These are phyloP conservation scores for Emergomyces africanus DNA, from an alignment of 2,329 filamentous ascomycete genomes.

Conservation along the genomic window DNA sequence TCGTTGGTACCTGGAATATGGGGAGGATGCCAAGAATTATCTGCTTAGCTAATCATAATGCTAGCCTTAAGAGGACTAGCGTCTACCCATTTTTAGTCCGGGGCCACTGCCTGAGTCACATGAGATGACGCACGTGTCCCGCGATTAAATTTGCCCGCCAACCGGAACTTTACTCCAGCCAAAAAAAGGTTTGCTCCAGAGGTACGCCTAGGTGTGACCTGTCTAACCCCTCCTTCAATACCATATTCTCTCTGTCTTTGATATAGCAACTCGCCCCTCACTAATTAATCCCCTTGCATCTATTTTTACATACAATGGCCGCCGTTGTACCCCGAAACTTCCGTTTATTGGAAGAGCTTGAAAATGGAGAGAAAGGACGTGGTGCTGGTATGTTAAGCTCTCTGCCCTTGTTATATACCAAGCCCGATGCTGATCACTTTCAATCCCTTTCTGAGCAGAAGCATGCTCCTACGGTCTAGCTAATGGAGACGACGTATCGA, in stretches of 20 bases:
- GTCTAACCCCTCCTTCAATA: neutral
- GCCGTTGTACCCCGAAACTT: conserved; percentile 92
- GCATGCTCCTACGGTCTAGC: conserved; percentile 94
- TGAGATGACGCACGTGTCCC: conserved; percentile 1
- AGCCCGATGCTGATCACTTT: conserved; percentile 12
- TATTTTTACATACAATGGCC: conserved; percentile 33
- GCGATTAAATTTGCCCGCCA: too few species aligned
- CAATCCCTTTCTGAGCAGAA: conserved; percentile 42
- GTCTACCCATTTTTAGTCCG: too few species aligned
- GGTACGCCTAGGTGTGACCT: too few species aligned
- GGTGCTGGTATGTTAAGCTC: conserved; percentile 51
- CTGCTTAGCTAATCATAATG: neutral
- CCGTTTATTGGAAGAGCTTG: conserved; percentile 87
- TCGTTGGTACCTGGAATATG: neutral
- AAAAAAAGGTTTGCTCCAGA: too few species aligned
- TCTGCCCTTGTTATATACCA: neutral
- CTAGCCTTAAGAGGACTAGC: neutral
- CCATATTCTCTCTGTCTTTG: neutral
- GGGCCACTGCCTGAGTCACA: neutral
- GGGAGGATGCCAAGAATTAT: neutral
- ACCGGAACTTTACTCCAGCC: too few species aligned
- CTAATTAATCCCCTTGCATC: neutral
- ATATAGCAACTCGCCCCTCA: neutral
- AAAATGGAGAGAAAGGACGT: conserved; percentile 96
- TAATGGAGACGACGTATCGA: conserved; percentile 84